Percentiles rank a stretch among this genome's conserved stretches.
These are phyloP conservation scores for Serendipita sp. DNA, from an alignment of 1,284 basidiomycete genomes.

Conservation along the genomic window DNA sequence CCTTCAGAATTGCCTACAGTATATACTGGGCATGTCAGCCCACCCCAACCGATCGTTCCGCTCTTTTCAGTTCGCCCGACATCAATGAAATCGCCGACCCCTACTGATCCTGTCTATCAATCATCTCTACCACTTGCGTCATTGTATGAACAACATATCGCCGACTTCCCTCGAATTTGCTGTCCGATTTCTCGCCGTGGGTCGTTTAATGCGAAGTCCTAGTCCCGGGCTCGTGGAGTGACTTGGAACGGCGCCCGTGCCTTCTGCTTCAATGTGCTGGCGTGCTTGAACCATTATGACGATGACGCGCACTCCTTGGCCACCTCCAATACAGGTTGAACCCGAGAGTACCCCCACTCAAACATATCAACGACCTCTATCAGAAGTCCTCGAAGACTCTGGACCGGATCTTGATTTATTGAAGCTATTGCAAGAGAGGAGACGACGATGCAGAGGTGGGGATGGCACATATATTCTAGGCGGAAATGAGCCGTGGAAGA, in stretches of 20 bases:
- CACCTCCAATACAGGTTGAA: not conserved
- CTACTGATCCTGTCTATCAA: no score
- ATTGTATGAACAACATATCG: not conserved
- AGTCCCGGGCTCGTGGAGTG: not conserved
- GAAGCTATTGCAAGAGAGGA: no score
- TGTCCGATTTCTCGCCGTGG: not conserved
- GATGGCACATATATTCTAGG: not conserved
- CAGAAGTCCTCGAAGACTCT: not conserved
- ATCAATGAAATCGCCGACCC: not conserved
- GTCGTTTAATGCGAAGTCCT: not conserved
- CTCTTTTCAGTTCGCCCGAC: not conserved
- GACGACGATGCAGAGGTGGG: not conserved
- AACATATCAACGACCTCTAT: not conserved
- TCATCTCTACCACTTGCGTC: not conserved
- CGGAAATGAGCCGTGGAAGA: not conserved
- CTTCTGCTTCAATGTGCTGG: not conserved
- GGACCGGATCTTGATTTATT: no score
- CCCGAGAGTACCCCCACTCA: not conserved
- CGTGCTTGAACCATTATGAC: not conserved
- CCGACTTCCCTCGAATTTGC: constrained; percentile 1
- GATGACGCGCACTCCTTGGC: not conserved
- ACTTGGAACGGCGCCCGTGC: not conserved
- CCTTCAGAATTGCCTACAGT: not conserved
- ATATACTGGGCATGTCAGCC: not conserved
- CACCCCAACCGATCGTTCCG: not conserved